phyloP scores from a whole-genome alignment of 805 yeast species.

The Kluyveromyces wickerhamii region DNA sequence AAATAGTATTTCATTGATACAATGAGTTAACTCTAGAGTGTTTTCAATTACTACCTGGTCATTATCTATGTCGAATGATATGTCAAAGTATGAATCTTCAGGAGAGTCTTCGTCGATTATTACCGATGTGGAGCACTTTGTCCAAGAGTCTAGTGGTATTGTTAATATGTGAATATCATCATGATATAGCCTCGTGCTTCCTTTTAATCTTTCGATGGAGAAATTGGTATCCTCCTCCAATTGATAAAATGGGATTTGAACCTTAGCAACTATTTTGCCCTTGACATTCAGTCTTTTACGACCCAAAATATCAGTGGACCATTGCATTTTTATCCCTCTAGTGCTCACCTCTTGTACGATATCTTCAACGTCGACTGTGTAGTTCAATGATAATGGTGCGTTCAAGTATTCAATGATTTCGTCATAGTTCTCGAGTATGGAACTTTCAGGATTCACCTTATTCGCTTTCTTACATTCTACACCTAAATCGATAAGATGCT shows the following conservation, averaged over 20 bases:
- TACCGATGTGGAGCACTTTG: slow-evolving; percentile 33
- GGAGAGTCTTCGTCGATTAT: slow-evolving; percentile 14
- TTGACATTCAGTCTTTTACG: slow-evolving; percentile 29
- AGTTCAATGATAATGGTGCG: slow-evolving; percentile 17
- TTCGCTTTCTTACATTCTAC: slow-evolving; percentile 12
- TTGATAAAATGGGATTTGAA: slow-evolving; percentile 28
- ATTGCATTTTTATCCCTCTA: slow-evolving; percentile 30
- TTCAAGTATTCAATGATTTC: slow-evolving; percentile 14
- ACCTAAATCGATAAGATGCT: slow-evolving; percentile 15
- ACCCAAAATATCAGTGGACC: slow-evolving; percentile 26
- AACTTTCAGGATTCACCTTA: not conserved
- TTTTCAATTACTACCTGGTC: slow-evolving; percentile 38
- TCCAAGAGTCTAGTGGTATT: slow-evolving; percentile 40
- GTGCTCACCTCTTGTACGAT: slow-evolving; percentile 33
- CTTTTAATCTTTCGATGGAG: slow-evolving; percentile 33
- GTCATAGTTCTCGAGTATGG: slow-evolving; percentile 11
- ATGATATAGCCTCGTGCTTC: slow-evolving; percentile 35
- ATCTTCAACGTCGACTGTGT: slow-evolving; percentile 17
- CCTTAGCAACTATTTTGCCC: slow-evolving; percentile 32
- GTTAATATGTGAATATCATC: slow-evolving; percentile 35
- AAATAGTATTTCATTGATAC: slow-evolving; percentile 36
- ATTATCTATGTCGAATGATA: slow-evolving; percentile 35
- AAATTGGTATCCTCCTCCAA: slow-evolving; percentile 18
- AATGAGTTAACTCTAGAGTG: slow-evolving; percentile 33
- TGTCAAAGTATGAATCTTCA: slow-evolving; percentile 24